phyloP scores from a whole-genome alignment of 805 yeast species.

The Ogataea sp. region DNA sequence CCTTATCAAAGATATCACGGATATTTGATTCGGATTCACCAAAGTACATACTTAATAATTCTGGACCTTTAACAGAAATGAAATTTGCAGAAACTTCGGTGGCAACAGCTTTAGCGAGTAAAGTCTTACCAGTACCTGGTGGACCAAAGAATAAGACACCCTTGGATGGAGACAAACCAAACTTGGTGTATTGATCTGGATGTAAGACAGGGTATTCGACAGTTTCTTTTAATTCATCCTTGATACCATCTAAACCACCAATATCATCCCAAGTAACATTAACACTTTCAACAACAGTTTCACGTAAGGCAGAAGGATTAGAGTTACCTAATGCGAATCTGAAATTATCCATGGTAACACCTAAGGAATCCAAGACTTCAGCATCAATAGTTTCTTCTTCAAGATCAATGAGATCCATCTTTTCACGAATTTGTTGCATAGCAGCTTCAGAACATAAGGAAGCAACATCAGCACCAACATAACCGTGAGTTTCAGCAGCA shows the following conservation, averaged over 20 bases:
- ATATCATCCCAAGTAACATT: constrained; percentile 99
- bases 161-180: constrained; percentile 95
- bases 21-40: constrained; percentile 98
- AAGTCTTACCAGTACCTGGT: constrained; percentile 99
- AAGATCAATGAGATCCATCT: constrained; percentile 95
- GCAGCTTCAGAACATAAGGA: constrained; percentile 99
- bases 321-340: constrained; percentile 96
- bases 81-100: constrained; percentile 98
- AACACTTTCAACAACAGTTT: constrained; percentile 97
- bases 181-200: constrained; percentile 97
- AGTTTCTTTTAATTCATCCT: constrained; percentile 95
- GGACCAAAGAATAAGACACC: constrained; percentile 99
- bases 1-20: constrained; percentile 96
- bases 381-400: constrained; percentile 97
- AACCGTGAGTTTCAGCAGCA: constrained; percentile 98
- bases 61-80: constrained; percentile 96
- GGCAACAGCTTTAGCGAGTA: constrained; percentile 98
- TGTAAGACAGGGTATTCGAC: constrained; percentile 98
- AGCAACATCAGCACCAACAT: constrained; percentile 98
- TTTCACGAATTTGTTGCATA: constrained; percentile 99
- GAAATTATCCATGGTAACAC: constrained; percentile 98
- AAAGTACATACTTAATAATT: constrained; percentile 95
- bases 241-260: constrained; percentile 96
- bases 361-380: constrained; percentile 89
- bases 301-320: constrained; percentile 98